Evolutionary conservation across 306 rosid genomes (phyloP), one percentile per base, ranked within the genome.

Genomic region (Corylus avellana): DNA sequence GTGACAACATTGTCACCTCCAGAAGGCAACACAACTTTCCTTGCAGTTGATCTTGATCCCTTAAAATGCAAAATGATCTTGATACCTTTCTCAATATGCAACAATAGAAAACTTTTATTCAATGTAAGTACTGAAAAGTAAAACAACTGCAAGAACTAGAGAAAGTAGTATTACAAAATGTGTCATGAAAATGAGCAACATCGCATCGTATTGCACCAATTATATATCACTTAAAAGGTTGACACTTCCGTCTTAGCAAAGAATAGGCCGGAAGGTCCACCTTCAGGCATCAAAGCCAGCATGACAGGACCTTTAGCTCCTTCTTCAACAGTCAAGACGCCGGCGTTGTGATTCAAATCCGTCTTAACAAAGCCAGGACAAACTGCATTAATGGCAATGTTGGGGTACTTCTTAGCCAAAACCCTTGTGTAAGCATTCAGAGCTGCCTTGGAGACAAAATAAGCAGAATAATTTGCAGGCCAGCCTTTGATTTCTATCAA

Each of bases 251-350:
- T 67, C 13, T 5, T 4, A 18, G 39, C 51, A 67, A 17, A 67
- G 50, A 67, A 67, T 12, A 67, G 72, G 29, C 72, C 51, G 3
- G 72, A 67, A 17, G 72, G 72, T 8, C 72, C 72, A 42, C 51
- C 72, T 67, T 39, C 50, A 37, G 72, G 72, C 72, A 39, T 39
- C 72, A 39, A 67, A 37, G 72, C 72, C 6, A 39, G 27, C 29
- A 39, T 67, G 22, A 67, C 29, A 39, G 51, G 50, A 18, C 72
- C 27, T 67, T 39, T 67, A 17, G 29, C 72, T 17, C 50, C 51
- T 67, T 39, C 22, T 67, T 18, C 29, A 8, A 67, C 27, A 39
- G 72, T 17, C 3, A 67, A 39, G 5, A 8, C 29, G 1, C 29
- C 72, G 0, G 5, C 9, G 3, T 67, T 42, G 7, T 3, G 8